Conservation (phyloP, 2,329 filamentous ascomycete genomes). For the Fusarium nodosum region DNA sequence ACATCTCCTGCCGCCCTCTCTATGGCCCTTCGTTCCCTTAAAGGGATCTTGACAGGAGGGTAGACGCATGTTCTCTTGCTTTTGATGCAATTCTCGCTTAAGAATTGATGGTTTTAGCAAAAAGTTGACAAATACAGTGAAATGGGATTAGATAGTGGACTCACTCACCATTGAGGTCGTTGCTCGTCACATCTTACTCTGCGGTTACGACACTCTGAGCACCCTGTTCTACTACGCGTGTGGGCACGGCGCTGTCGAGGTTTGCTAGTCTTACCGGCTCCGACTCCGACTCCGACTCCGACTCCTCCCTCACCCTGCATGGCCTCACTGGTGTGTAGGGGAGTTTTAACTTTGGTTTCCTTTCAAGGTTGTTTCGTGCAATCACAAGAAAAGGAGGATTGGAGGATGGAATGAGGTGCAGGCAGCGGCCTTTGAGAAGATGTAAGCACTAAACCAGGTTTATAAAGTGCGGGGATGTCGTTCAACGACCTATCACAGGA, state of each 20-base stretch:
- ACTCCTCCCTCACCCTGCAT: neutral
- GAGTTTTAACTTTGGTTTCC: neutral
- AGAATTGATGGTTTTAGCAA: neutral
- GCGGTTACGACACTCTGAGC: conserved; percentile 23
- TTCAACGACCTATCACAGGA: neutral
- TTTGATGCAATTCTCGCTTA: conserved; percentile 19
- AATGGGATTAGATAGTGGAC: neutral
- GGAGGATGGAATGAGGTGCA: neutral
- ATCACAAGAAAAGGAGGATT: neutral
- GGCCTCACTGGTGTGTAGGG: neutral
- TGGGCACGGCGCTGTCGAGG: conserved; percentile 18
- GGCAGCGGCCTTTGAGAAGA: neutral
- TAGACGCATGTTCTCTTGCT: conserved; percentile 11
- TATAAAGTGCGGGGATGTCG: neutral
- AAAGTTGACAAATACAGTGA: neutral
- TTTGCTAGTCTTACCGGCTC: neutral
- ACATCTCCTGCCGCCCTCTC: conserved; percentile 14
- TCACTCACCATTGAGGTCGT: conserved; percentile 20
- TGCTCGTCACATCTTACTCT: conserved; percentile 28
- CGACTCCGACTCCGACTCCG: neutral
- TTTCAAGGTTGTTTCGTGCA: neutral
- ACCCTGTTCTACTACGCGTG: conserved; percentile 23
- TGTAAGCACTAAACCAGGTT: conserved; percentile 21
- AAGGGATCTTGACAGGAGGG: conserved; percentile 14
- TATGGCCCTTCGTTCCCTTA: conserved; percentile 21